Conservation (phyloP, 345 rosid species). For the Mercurialis annua region DNA sequence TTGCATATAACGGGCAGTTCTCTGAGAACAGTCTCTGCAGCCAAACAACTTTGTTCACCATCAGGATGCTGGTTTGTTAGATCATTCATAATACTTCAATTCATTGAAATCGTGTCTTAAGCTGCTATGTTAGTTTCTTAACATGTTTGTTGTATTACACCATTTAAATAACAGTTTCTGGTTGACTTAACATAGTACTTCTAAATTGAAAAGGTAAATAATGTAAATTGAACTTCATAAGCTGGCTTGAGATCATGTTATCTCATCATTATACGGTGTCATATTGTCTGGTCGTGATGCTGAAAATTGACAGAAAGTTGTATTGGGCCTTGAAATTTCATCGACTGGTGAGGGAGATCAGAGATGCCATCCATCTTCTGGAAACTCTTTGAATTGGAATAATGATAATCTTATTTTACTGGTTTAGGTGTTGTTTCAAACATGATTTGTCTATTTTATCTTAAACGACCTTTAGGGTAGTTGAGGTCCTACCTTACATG, state of each 20-base stretch:
- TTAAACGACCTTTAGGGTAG: neutral
- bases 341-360: neutral
- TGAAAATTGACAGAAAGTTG: neutral
- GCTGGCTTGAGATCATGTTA: neutral
- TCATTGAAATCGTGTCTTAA: slow-evolving; percentile 9
- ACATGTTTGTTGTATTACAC: neutral
- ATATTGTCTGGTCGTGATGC: too few species aligned
- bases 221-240: neutral
- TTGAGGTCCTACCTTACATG: neutral
- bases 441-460: neutral
- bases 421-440: too few species aligned
- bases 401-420: neutral
- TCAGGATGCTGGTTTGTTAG: slow-evolving; percentile 53
- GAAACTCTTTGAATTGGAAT: neutral
- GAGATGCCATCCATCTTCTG: neutral
- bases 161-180: too few species aligned
- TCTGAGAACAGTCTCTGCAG: slow-evolving; percentile 33
- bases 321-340: neutral
- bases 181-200: slow-evolving; percentile 9
- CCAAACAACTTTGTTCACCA: slow-evolving; percentile 32
- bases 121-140: neutral
- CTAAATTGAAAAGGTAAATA: neutral
- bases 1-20: slow-evolving; percentile 30
- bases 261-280: too few species aligned
- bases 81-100: slow-evolving; percentile 4